Evolutionary conservation across 345 rosid species (phyloP).

Genomic region (Syzygium jambos): DNA sequence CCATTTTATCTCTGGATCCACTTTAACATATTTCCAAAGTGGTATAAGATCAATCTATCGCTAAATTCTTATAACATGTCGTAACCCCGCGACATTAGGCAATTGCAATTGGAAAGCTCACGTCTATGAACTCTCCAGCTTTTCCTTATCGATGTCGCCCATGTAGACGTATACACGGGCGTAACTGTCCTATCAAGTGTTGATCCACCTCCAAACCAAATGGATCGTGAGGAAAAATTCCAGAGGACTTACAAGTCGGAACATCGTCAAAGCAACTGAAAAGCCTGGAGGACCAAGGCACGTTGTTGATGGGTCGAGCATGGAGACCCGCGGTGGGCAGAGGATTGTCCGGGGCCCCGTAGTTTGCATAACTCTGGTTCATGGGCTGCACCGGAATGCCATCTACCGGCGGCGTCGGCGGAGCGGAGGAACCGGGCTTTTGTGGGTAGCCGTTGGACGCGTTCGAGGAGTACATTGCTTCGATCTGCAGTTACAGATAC

Average conservation of each 20-base stretch:
- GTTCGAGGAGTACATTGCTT: not conserved
- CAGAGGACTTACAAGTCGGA: not conserved
- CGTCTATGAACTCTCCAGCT: not conserved
- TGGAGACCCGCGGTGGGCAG: not conserved
- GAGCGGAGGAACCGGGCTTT: not conserved
- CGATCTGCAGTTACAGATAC: not conserved
- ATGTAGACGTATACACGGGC: not conserved
- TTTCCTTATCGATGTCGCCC: not conserved
- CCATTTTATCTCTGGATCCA: not conserved
- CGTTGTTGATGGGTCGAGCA: not conserved
- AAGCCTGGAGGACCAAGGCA: not conserved
- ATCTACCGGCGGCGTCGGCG: not conserved
- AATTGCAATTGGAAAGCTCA: not conserved
- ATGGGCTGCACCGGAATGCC: not conserved
- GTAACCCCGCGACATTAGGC: not conserved
- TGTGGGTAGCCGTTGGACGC: not conserved
- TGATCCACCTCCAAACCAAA: not conserved
- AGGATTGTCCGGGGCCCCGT: not conserved
- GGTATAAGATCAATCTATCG: not conserved
- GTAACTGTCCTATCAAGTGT: not conserved
- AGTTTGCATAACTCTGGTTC: not conserved
- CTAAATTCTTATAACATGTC: not conserved
- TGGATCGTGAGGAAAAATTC: not conserved
- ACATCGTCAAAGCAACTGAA: not conserved
- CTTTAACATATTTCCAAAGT: not conserved